Conservation (phyloP, 495 filamentous ascomycete genomes). For the Geopyxis carbonaria region DNA sequence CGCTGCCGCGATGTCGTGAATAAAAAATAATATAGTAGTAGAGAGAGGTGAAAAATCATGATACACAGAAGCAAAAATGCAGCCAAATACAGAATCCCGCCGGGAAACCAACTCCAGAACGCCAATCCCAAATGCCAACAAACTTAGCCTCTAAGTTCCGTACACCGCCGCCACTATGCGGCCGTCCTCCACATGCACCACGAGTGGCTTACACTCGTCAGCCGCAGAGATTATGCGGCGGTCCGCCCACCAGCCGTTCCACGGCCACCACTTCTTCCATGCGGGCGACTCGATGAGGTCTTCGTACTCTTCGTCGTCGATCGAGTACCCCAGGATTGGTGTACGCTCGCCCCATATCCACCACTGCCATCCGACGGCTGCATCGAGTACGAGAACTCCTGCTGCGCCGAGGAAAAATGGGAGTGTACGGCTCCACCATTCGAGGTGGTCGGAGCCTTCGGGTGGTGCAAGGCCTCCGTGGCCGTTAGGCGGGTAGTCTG, state of each 20-base stretch:
- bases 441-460: slow-evolving; percentile 38
- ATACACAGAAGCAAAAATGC: no score
- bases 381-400: slow-evolving; percentile 50
- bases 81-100: background rate
- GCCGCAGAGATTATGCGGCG: no score
- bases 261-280: slow-evolving; percentile 6
- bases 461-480: slow-evolving; percentile 47
- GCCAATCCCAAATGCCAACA: background rate
- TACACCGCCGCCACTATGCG: background rate
- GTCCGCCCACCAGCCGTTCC: slow-evolving; percentile 7
- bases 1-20: no score
- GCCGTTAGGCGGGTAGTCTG: slow-evolving; percentile 42
- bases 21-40: no score
- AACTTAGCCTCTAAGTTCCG: background rate
- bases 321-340: background rate
- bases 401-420: slow-evolving; percentile 59
- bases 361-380: slow-evolving; percentile 49
- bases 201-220: background rate
- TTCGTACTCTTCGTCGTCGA: background rate
- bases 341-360: slow-evolving; percentile 36
- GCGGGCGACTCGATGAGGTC: background rate
- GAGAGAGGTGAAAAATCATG: no score
- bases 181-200: background rate
- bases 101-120: background rate
- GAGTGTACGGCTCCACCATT: slow-evolving; percentile 42